phyloP scores from a whole-genome alignment of 2,329 filamentous ascomycete genomes.

The Colletotrichum navitas region DNA sequence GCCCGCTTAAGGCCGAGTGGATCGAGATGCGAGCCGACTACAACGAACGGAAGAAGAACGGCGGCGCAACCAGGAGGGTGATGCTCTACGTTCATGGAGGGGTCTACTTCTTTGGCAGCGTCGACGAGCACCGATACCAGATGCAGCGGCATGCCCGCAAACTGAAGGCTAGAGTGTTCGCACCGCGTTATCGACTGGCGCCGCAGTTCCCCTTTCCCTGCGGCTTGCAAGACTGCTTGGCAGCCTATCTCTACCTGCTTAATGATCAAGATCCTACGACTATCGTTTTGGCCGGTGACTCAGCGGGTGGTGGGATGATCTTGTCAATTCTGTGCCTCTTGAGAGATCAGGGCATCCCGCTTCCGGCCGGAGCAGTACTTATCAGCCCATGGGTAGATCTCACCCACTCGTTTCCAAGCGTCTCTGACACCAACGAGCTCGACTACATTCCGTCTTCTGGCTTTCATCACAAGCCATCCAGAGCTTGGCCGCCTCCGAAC shows the following conservation, averaged over 20 bases:
- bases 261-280: slow-evolving; percentile 81
- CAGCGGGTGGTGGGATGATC: slow-evolving; percentile 92
- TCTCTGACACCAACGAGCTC: slow-evolving; percentile 76
- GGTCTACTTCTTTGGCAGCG: slow-evolving; percentile 94
- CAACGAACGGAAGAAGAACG: slow-evolving; percentile 74
- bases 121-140: slow-evolving; percentile 98
- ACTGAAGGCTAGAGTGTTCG: slow-evolving; percentile 89
- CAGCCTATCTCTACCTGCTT: slow-evolving; percentile 87
- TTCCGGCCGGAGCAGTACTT: slow-evolving; percentile 90
- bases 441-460: slow-evolving; percentile 92
- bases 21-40: slow-evolving; percentile 94
- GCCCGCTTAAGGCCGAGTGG: slow-evolving; percentile 85
- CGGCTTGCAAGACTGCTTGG: slow-evolving; percentile 88
- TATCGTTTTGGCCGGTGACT: slow-evolving; percentile 91
- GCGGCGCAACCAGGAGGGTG: slow-evolving; percentile 75
- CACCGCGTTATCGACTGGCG: slow-evolving; percentile 86
- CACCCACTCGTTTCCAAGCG: slow-evolving; percentile 94
- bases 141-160: slow-evolving; percentile 96
- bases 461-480: slow-evolving; percentile 90
- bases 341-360: slow-evolving; percentile 83
- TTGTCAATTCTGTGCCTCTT: slow-evolving; percentile 83
- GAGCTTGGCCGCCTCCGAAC: slow-evolving; percentile 93
- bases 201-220: slow-evolving; percentile 98
- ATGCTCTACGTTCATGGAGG: slow-evolving; percentile 97
- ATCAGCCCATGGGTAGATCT: slow-evolving; percentile 97